phyloP scores from a whole-genome alignment of 805 yeast genomes.

The Candida multigemmis region DNA sequence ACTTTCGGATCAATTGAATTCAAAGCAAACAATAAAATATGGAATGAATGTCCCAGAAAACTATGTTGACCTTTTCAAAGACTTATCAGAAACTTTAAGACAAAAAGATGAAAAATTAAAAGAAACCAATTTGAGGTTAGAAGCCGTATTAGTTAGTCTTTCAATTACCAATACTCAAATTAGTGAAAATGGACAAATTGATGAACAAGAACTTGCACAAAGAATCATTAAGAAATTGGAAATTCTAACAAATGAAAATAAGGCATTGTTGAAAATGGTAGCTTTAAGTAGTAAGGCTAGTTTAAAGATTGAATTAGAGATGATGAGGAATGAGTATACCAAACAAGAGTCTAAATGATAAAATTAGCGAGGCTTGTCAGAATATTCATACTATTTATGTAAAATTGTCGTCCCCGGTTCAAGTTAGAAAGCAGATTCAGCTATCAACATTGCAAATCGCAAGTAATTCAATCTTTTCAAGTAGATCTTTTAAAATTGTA shows the following conservation, averaged over 20 bases:
- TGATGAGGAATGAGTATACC: conserved; percentile 38
- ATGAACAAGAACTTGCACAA: conserved; percentile 68
- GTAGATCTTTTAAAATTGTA: conserved; percentile 2
- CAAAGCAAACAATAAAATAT: conserved; percentile 6
- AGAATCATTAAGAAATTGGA: conserved; percentile 56
- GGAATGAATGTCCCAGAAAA: conserved; percentile 30
- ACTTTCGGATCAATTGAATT: conserved; percentile 7
- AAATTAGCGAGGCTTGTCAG: too few species aligned
- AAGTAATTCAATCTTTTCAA: conserved; percentile 1
- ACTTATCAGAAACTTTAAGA: conserved; percentile 38
- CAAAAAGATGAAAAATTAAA: conserved; percentile 42
- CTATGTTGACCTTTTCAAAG: conserved; percentile 32
- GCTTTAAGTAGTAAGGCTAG: conserved; percentile 74
- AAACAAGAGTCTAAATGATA: too few species aligned
- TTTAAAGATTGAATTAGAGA: conserved; percentile 56
- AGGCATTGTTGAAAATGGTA: conserved; percentile 57
- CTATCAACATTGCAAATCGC: too few species aligned
- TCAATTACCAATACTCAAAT: conserved; percentile 11
- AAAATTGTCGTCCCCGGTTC: too few species aligned
- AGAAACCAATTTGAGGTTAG: conserved; percentile 56
- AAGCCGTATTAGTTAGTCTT: conserved; percentile 37
- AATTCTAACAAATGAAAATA: conserved; percentile 58
- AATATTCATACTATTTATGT: too few species aligned
- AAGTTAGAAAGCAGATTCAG: too few species aligned
- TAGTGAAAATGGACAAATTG: conserved; percentile 54